Evolutionary conservation across 2,329 filamentous ascomycete species (phyloP).

Genomic region (Pochonia chlamydosporia): DNA sequence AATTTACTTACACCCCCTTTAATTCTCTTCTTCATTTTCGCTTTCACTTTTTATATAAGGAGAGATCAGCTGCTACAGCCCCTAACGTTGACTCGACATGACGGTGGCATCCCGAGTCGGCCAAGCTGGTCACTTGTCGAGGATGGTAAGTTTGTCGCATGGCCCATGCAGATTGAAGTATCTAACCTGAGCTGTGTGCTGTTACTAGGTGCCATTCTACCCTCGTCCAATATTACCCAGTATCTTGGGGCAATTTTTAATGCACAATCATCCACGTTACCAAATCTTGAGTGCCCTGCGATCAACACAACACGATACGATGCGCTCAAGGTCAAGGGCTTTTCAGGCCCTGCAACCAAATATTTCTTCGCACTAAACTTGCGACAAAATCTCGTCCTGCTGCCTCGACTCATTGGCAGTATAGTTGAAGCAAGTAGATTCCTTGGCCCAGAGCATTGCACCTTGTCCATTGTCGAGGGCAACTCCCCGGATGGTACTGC

Average conservation of each 20-base stretch:
- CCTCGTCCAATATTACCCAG: constrained; percentile 6
- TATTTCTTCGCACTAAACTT: constrained; percentile 50
- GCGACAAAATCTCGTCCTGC: constrained; percentile 32
- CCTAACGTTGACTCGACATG: no score
- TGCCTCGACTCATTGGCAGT: constrained; percentile 40
- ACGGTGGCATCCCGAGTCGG: no score
- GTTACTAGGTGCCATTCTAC: constrained; percentile 2
- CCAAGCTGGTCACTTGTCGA: background rate
- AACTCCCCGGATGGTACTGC: constrained; percentile 36
- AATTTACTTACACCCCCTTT: no score
- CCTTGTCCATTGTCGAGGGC: constrained; percentile 21
- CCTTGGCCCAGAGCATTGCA: constrained; percentile 42
- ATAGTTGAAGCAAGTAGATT: constrained; percentile 42
- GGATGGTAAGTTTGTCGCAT: no score
- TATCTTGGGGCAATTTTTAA: constrained; percentile 22
- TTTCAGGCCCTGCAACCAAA: constrained; percentile 8
- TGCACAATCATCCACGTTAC: constrained; percentile 12
- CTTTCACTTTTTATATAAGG: no score
- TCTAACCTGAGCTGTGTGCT: background rate
- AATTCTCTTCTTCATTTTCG: no score
- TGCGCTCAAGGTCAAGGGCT: constrained; percentile 11
- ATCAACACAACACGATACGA: constrained; percentile 14
- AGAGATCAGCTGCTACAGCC: no score
- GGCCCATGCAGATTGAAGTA: no score
- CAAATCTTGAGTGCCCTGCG: constrained; percentile 18